A percentile compares a stretch with the other conserved stretches of the same genome.
These are phyloP conservation scores for Ascocoryne sarcoides DNA, from an alignment of 2,329 filamentous ascomycete species.

Conservation along the genomic window DNA sequence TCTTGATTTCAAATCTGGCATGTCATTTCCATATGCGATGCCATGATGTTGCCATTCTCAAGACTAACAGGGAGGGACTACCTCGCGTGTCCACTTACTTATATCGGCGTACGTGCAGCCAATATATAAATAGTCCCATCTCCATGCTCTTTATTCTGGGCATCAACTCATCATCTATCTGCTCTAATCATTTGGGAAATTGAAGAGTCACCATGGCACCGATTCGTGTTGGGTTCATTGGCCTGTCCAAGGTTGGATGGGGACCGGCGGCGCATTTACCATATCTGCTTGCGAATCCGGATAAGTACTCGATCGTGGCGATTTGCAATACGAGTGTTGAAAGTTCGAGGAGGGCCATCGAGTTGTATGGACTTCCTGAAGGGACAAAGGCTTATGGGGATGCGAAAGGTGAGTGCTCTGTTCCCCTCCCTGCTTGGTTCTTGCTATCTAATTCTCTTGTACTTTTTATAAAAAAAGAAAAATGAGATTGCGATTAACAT, in stretches of 20 bases:
- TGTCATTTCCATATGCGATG: no score
- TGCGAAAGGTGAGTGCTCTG: slow-evolving; percentile 22
- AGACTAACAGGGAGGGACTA: no score
- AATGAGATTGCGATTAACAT: not conserved
- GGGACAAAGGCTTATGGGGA: slow-evolving; percentile 36
- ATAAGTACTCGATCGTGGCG: slow-evolving; percentile 38
- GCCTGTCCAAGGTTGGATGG: slow-evolving; percentile 26
- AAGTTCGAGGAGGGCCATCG: slow-evolving; percentile 35
- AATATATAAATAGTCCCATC: no score
- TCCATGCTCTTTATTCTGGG: no score
- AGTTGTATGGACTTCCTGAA: slow-evolving; percentile 30
- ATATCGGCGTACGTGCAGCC: no score
- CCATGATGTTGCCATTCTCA: no score
- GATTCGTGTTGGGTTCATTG: slow-evolving; percentile 18
- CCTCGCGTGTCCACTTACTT: no score
- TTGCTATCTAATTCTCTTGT: not conserved
- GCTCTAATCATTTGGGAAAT: no score
- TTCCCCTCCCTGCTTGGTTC: not conserved
- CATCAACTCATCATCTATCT: no score
- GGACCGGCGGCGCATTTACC: slow-evolving; percentile 31
- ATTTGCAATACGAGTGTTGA: slow-evolving; percentile 39
- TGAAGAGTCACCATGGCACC: slow-evolving; percentile 18
- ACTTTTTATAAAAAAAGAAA: not conserved
- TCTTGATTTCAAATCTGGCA: no score
- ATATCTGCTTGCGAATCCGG: slow-evolving; percentile 11